These are phyloP conservation scores for Simplicillium sp. DNA, from an alignment of 2,329 filamentous ascomycete genomes.

Conservation along the genomic window DNA sequence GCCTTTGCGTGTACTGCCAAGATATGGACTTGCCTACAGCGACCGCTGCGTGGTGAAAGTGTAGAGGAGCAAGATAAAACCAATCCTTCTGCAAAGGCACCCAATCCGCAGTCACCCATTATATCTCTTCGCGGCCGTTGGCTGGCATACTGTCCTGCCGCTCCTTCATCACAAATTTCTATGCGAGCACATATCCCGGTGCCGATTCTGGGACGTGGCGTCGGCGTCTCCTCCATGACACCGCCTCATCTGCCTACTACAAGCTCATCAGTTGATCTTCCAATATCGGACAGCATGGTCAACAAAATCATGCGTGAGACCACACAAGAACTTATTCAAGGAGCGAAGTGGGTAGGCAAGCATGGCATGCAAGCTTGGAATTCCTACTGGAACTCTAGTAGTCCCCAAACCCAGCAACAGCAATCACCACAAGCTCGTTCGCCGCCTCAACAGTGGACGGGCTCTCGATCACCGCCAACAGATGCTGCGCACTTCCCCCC, in stretches of 20 bases:
- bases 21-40: slow-evolving; percentile 80
- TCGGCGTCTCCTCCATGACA: slow-evolving; percentile 49
- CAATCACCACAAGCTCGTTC: slow-evolving; percentile 27
- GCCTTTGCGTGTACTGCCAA: slow-evolving; percentile 68
- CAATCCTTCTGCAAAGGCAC: slow-evolving; percentile 23
- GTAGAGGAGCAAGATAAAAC: slow-evolving; percentile 34
- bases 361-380: slow-evolving; percentile 72
- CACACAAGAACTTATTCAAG: slow-evolving; percentile 67
- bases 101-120: slow-evolving; percentile 49
- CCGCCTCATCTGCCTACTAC: slow-evolving; percentile 60
- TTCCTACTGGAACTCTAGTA: slow-evolving; percentile 63
- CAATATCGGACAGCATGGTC: slow-evolving; percentile 60
- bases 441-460: slow-evolving; percentile 37
- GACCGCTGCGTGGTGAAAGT: slow-evolving; percentile 38
- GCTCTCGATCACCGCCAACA: slow-evolving; percentile 31
- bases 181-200: slow-evolving; percentile 58
- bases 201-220: slow-evolving; percentile 41
- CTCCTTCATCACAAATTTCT: slow-evolving; percentile 61
- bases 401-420: slow-evolving; percentile 31
- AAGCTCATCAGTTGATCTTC: slow-evolving; percentile 62
- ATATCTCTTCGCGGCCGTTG: slow-evolving; percentile 62
- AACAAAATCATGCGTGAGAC: slow-evolving; percentile 72
- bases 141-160: slow-evolving; percentile 68
- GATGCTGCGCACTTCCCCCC: slow-evolving; percentile 58
- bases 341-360: slow-evolving; percentile 67